These are phyloP conservation scores for Simmondsia chinensis DNA, from an alignment of 148 eudicot species.

Conservation along the genomic window DNA sequence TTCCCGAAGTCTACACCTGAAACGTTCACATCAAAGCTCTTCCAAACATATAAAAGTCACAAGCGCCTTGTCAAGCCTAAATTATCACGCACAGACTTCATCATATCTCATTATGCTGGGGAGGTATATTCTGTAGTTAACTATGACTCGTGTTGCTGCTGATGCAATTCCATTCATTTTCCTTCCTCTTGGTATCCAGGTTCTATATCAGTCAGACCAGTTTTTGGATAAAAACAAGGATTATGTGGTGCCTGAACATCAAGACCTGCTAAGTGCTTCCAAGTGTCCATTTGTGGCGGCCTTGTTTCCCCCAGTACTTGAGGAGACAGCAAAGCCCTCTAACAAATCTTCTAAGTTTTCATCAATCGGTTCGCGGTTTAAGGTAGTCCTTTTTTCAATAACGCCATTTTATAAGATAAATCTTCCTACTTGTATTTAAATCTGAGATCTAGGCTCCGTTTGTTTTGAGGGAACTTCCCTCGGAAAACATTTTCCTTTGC, in stretches of 20 bases:
- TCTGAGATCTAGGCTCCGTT: no score
- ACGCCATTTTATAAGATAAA: no score
- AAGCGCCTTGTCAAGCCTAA: slow-evolving; percentile 94
- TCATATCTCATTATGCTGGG: slow-evolving; percentile 91
- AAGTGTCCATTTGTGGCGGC: slow-evolving; percentile 86
- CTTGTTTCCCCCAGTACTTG: slow-evolving; percentile 70
- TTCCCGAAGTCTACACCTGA: slow-evolving; percentile 97
- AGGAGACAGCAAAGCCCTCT: slow-evolving; percentile 46
- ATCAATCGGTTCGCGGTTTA: slow-evolving; percentile 92
- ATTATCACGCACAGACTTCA: slow-evolving; percentile 87
- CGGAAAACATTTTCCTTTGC: no score
- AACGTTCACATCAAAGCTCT: slow-evolving; percentile 90
- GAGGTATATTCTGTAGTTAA: slow-evolving; percentile 44
- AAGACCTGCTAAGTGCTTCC: slow-evolving; percentile 78
- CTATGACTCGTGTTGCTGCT: background rate
- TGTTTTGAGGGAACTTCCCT: no score
- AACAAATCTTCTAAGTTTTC: slow-evolving; percentile 86
- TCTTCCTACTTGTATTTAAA: no score
- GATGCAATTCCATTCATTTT: slow-evolving; percentile 2
- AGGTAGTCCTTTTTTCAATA: slow-evolving; percentile 66
- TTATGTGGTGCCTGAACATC: slow-evolving; percentile 91
- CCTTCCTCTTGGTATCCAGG: slow-evolving; percentile 33
- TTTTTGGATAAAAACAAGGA: slow-evolving; percentile 99
- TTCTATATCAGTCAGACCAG: slow-evolving; percentile 86
- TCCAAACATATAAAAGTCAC: slow-evolving; percentile 79